Evolutionary conservation across 371 early-diverging fungal species (phyloP).

Genomic region (Syncephalastrum monosporum): DNA sequence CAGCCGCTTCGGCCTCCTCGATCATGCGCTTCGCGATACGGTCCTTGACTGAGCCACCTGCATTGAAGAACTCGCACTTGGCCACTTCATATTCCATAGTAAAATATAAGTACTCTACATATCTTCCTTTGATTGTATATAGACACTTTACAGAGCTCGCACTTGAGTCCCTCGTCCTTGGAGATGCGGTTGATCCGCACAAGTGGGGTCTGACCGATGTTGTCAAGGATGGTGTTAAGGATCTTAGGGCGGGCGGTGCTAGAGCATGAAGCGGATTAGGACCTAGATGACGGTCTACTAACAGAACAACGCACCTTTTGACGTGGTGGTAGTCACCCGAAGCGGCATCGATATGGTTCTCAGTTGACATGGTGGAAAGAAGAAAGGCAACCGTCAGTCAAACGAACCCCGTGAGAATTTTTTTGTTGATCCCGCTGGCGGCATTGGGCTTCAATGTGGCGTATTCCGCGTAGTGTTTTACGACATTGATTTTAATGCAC

Average conservation of each 20-base stretch:
- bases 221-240: conserved; percentile 79
- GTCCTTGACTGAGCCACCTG: conserved; percentile 98
- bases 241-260: conserved; percentile 67
- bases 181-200: conserved; percentile 88
- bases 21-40: conserved; percentile 95
- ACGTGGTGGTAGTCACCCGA: conserved; percentile 14
- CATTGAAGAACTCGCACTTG: conserved; percentile 97
- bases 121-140: too few relatives aligned
- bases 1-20: conserved; percentile 90
- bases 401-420: too few relatives aligned
- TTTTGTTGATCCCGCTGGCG: too few relatives aligned
- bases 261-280: neutral
- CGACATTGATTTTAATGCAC: too few relatives aligned
- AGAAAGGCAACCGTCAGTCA: neutral
- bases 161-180: conserved; percentile 83
- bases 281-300: neutral
- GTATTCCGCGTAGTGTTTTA: too few relatives aligned
- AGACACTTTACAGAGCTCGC: conserved; percentile 79
- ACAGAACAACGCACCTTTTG: conserved; percentile 2
- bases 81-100: conserved; percentile 61
- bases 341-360: conserved; percentile 5
- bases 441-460: too few relatives aligned
- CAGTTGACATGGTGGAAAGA: neutral
- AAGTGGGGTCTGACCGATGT: conserved; percentile 95
- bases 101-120: conserved; percentile 1